Conservation (phyloP, 352 stramenopile species). For the Globisporangium irregulare region DNA sequence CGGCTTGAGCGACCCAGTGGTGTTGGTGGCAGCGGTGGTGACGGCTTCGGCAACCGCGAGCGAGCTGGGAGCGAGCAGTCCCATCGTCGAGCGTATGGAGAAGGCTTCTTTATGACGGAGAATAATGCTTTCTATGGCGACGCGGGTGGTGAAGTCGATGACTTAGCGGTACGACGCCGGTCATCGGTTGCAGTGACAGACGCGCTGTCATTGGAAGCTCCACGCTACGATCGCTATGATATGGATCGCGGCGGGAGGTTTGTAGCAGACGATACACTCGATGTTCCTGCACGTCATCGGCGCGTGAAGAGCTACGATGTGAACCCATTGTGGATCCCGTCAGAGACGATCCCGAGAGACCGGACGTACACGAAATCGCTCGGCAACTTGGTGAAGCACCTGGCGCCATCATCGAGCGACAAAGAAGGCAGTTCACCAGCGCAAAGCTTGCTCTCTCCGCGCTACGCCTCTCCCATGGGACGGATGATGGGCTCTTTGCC, state of each 20-base stretch:
- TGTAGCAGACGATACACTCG: not conserved
- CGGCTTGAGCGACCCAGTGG: not conserved
- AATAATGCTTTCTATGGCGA: not conserved
- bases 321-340: constrained; percentile 25
- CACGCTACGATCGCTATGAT: constrained; percentile 31
- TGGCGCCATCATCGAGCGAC: constrained; percentile 50
- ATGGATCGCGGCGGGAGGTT: constrained; percentile 16
- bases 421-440: constrained; percentile 18
- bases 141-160: not conserved
- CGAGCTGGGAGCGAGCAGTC: not conserved
- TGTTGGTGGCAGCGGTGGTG: not conserved
- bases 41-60: not conserved
- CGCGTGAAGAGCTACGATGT: constrained; percentile 55
- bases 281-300: constrained; percentile 23
- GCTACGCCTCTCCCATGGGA: constrained; percentile 38
- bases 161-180: constrained; percentile 3
- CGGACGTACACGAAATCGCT: constrained; percentile 80
- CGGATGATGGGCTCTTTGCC: constrained; percentile 44
- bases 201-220: constrained; percentile 41
- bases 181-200: constrained; percentile 29
- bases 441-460: constrained; percentile 27
- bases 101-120: not conserved
- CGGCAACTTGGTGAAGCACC: constrained; percentile 76
- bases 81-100: not conserved
- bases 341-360: constrained; percentile 32